phyloP scores from a whole-genome alignment of 2,329 filamentous ascomycete genomes.

The Verticillium isaacii region DNA sequence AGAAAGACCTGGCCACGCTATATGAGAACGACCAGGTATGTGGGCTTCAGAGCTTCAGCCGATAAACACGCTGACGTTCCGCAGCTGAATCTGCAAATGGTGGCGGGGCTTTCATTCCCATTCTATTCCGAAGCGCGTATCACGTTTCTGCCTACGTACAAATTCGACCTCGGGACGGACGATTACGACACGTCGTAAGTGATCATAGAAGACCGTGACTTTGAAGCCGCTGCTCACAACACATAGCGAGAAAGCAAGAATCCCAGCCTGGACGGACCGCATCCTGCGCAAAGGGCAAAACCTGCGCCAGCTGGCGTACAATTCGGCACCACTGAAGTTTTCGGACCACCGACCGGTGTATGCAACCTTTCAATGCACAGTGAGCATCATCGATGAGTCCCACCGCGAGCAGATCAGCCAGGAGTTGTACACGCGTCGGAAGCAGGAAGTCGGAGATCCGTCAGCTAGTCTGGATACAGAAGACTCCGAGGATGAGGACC shows the following conservation, averaged over 20 bases:
- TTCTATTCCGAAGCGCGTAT: slow-evolving; percentile 90
- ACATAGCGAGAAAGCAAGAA: slow-evolving; percentile 77
- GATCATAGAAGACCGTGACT: background rate
- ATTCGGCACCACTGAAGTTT: slow-evolving; percentile 76
- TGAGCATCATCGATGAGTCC: slow-evolving; percentile 74
- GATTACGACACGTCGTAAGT: slow-evolving; percentile 84
- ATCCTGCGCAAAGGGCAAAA: slow-evolving; percentile 82
- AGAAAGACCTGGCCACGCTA: slow-evolving; percentile 68
- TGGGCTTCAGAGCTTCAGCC: background rate
- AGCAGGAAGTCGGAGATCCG: slow-evolving; percentile 56
- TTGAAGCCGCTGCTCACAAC: slow-evolving; percentile 21
- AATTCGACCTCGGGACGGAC: slow-evolving; percentile 85
- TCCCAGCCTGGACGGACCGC: slow-evolving; percentile 96
- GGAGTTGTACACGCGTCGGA: slow-evolving; percentile 68
- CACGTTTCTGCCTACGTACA: slow-evolving; percentile 89
- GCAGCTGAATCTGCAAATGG: slow-evolving; percentile 91
- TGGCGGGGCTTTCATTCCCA: slow-evolving; percentile 81
- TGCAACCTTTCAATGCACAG: slow-evolving; percentile 78
- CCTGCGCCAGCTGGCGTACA: slow-evolving; percentile 77
- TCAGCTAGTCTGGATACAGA: slow-evolving; percentile 45
- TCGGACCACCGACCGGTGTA: slow-evolving; percentile 97
- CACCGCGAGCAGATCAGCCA: slow-evolving; percentile 68
- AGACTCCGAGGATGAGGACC: slow-evolving; percentile 71
- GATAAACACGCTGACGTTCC: background rate
- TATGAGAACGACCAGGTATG: slow-evolving; percentile 86